Conservation (phyloP, 2,329 filamentous ascomycete genomes). For the Trichophyton equinum region DNA sequence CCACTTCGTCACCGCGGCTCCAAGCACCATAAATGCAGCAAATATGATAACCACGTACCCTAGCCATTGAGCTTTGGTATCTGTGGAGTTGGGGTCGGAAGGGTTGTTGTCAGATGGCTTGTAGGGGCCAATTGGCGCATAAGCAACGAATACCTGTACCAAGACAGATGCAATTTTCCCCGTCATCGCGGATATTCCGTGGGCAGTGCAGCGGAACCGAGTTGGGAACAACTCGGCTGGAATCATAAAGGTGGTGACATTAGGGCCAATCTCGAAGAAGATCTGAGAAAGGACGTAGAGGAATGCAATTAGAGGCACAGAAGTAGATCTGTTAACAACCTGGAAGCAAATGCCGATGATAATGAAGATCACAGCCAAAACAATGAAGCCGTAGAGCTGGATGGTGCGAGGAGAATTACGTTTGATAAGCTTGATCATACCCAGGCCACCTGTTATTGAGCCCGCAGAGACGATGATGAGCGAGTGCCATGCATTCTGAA, state of each 20-base stretch:
- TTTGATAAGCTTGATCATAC: slow-evolving; percentile 14
- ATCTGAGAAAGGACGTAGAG: slow-evolving; percentile 1
- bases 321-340: background rate
- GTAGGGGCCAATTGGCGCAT: background rate
- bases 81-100: background rate
- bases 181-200: slow-evolving; percentile 45
- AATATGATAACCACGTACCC: slow-evolving; percentile 13
- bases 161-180: slow-evolving; percentile 46
- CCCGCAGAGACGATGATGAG: slow-evolving; percentile 14
- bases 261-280: slow-evolving; percentile 3
- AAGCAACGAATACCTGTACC: background rate
- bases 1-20: slow-evolving; percentile 11
- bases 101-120: background rate
- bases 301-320: slow-evolving; percentile 2
- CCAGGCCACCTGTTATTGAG: slow-evolving; percentile 11
- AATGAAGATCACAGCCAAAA: slow-evolving; percentile 2
- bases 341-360: slow-evolving; percentile 4
- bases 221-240: slow-evolving; percentile 47
- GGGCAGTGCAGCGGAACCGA: slow-evolving; percentile 45
- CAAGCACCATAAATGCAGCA: slow-evolving; percentile 13
- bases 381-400: slow-evolving; percentile 4
- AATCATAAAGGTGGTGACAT: slow-evolving; percentile 19
- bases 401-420: slow-evolving; percentile 10
- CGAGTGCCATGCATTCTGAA: slow-evolving; percentile 12
- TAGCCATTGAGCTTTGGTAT: slow-evolving; percentile 5